These are phyloP conservation scores for Camelina hispida DNA, from an alignment of 345 rosid species.

Conservation along the genomic window DNA sequence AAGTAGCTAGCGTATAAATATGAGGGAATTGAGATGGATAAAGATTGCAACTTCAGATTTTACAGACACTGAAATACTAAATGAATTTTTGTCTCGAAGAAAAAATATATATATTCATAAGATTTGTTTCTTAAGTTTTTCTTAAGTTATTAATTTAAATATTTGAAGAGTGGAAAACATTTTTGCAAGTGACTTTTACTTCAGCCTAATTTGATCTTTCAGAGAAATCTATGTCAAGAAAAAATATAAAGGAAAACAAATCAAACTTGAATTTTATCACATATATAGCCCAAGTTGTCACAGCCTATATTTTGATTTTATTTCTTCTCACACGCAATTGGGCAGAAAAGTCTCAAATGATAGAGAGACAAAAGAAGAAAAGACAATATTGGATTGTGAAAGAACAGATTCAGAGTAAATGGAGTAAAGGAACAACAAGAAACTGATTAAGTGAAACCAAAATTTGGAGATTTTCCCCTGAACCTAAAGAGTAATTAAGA, in stretches of 20 bases:
- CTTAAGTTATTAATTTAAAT: neutral
- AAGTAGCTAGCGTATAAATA: constrained; percentile 28
- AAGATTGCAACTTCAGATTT: constrained; percentile 38
- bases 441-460: neutral
- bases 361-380: constrained; percentile 18
- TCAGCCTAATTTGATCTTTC: neutral
- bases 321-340: neutral
- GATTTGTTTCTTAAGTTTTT: neutral
- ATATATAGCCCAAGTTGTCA: neutral
- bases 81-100: neutral
- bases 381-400: constrained; percentile 15
- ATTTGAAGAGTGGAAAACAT: neutral
- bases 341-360: neutral
- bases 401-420: neutral
- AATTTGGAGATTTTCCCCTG: neutral
- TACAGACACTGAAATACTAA: neutral
- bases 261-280: neutral
- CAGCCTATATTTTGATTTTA: neutral
- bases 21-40: constrained; percentile 27
- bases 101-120: neutral
- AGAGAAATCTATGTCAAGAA: neutral
- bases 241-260: neutral
- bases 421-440: neutral
- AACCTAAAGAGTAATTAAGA: neutral
- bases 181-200: neutral